Base-by-base conservation (phyloP, 2,329 filamentous ascomycete genomes). In the Colletotrichum spinosum region DNA sequence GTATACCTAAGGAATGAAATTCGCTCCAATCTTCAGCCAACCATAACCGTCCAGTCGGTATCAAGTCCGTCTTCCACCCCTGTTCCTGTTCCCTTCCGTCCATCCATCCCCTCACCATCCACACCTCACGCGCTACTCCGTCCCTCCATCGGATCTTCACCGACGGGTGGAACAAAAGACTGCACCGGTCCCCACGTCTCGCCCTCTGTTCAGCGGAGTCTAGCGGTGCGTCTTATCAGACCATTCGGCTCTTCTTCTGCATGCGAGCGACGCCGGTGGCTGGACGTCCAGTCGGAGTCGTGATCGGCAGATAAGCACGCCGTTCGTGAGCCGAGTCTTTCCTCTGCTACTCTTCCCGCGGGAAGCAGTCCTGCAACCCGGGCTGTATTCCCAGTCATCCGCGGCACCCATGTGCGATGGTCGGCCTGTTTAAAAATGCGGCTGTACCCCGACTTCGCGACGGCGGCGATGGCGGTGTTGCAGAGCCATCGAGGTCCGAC, bases 201-300 rank as follows among this genome's bases (percentile, higher is more conserved):
- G 44, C 46, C n/a, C 53, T 65, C 56, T 61, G 52, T 65, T 56
- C 57, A 37, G 62, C 62, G 46, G 62, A 61, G 51, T 51, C 57
- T 42, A 61, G 61, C 51, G 51, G 37, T 39, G 15, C 42, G 15
- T 33, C 60, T 64, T 64, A 64, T 65, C 59, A 2, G 17, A 17
- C 17, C 17, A 17, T 65, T 52, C 15, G n/a, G 35, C 25, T 35
- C 9, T 39, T n/a, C 12, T 6, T n/a, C 17, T 35, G 38, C 35
- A 6, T 12, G 5, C 15, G 35, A 38, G 46, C 52, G 58, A 42
- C 39, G 48, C 58, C 52, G 37, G 52, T 35, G 33, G 58, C 45
- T 55, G 62, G 53, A 13, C n/a, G 44, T 25, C 42, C 45, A 35
- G 15, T 49, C 55, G 51, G 17, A 38, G 54, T n/a, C 17, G 42